These are phyloP conservation scores for Drechslerella coelobrocha DNA, from an alignment of 2,329 filamentous ascomycete genomes.

Conservation along the genomic window DNA sequence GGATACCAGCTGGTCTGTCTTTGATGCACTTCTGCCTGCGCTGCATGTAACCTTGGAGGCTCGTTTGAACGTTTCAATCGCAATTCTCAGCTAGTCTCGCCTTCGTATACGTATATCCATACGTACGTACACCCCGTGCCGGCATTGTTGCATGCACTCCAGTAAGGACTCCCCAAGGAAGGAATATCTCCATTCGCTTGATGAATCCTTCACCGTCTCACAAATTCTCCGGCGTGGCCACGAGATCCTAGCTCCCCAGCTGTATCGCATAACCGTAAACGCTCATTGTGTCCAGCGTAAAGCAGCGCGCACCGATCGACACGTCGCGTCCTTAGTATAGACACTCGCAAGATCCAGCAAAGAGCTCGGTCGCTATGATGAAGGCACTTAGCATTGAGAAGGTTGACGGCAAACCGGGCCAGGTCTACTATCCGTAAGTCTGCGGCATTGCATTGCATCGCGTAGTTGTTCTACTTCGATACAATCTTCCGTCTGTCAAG, in stretches of 20 bases:
- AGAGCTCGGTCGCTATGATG: constrained; percentile 58
- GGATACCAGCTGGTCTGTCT: constrained; percentile 1
- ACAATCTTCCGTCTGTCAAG: constrained; percentile 27
- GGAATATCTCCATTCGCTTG: constrained; percentile 12
- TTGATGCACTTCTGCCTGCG: not conserved
- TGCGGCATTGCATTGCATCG: constrained; percentile 19
- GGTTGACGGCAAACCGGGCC: constrained; percentile 80
- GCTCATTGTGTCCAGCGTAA: too few species aligned
- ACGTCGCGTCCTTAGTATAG: not conserved
- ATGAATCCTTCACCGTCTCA: constrained; percentile 41
- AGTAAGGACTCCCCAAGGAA: constrained; percentile 11
- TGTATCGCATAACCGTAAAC: too few species aligned
- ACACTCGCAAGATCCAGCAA: constrained; percentile 6
- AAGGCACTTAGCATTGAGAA: constrained; percentile 70
- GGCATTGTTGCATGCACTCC: too few species aligned
- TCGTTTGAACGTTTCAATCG: not conserved
- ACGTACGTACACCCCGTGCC: too few species aligned
- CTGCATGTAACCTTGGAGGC: not conserved
- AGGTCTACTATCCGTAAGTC: constrained; percentile 81
- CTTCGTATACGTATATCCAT: not conserved
- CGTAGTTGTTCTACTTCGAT: constrained; percentile 41
- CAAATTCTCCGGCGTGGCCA: constrained; percentile 36
- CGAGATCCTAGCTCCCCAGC: constrained; percentile 9
- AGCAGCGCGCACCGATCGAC: not conserved
- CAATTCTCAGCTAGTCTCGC: not conserved